phyloP scores from a whole-genome alignment of 345 rosid genomes.

The Cardiospermum halicacabum region DNA sequence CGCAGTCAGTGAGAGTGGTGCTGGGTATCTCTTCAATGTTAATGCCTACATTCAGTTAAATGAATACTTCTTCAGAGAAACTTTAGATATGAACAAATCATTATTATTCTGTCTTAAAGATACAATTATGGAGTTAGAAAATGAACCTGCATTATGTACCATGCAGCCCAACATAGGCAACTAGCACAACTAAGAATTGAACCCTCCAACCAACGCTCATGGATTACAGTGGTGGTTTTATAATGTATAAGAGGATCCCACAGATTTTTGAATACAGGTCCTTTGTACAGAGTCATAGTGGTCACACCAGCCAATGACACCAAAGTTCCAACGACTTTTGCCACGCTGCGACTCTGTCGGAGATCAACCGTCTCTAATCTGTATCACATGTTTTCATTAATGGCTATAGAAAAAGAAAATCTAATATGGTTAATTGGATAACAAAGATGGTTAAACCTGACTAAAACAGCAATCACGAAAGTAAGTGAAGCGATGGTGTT shows the following conservation, averaged over 20 bases:
- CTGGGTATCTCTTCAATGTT: conserved; percentile 58
- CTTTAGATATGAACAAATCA: neutral
- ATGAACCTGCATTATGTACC: conserved; percentile 71
- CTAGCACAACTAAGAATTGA: conserved; percentile 53
- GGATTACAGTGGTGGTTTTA: conserved; percentile 20
- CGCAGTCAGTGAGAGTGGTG: conserved; percentile 56
- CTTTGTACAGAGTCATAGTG: conserved; percentile 53
- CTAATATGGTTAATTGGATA: conserved; percentile 5
- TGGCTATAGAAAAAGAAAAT: no score
- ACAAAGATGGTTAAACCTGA: conserved; percentile 27
- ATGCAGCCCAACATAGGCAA: conserved; percentile 54
- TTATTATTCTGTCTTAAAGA: neutral
- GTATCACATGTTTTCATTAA: neutral
- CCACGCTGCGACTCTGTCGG: conserved; percentile 45
- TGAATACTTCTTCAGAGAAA: neutral
- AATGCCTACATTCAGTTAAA: conserved; percentile 31
- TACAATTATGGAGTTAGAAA: neutral
- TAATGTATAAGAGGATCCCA: conserved; percentile 40
- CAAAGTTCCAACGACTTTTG: conserved; percentile 47
- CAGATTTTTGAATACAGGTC: conserved; percentile 35
- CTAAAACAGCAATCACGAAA: conserved; percentile 35
- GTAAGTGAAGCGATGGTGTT: conserved; percentile 51
- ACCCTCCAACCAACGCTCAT: conserved; percentile 56
- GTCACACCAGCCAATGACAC: conserved; percentile 52
- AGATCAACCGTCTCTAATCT: conserved; percentile 56